Evolutionary conservation across 2,329 filamentous ascomycete genomes (phyloP).

Genomic region (Fusarium secorum): DNA sequence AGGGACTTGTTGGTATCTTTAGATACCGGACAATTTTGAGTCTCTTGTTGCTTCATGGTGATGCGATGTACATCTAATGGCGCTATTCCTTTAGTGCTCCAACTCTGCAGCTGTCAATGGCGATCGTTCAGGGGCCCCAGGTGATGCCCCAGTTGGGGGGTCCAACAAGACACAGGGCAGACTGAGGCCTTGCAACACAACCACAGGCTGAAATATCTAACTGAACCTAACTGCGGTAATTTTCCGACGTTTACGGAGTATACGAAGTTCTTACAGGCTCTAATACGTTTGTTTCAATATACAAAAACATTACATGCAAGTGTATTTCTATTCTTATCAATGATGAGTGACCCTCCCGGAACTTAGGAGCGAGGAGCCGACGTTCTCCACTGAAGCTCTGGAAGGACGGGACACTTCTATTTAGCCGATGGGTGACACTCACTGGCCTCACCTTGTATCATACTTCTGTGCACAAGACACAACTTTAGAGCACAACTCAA

Average conservation of each 20-base stretch:
- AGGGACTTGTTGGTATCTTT: neutral
- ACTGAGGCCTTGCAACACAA: neutral
- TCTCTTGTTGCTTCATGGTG: neutral
- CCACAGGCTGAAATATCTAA: neutral
- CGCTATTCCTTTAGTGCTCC: slow-evolving; percentile 30
- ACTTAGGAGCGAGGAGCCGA: neutral
- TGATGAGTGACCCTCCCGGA: neutral
- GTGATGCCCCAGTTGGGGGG: neutral
- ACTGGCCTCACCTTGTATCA: neutral
- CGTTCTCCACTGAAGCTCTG: slow-evolving; percentile 4
- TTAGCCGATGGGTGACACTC: neutral
- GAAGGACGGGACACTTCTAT: slow-evolving; percentile 3
- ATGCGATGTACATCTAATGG: neutral
- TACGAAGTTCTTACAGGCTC: neutral
- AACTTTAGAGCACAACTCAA: neutral
- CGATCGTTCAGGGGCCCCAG: slow-evolving; percentile 32
- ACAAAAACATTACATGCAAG: neutral
- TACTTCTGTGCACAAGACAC: neutral
- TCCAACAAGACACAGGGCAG: neutral
- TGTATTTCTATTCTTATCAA: neutral
- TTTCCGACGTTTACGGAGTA: neutral
- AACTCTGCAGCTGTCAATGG: slow-evolving; percentile 31
- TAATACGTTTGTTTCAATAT: neutral
- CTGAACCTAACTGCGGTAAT: accelerated
- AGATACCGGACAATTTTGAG: neutral